Evolutionary conservation across 2,329 filamentous ascomycete genomes (phyloP).

Genomic region (Xylariomycetidae sp.): DNA sequence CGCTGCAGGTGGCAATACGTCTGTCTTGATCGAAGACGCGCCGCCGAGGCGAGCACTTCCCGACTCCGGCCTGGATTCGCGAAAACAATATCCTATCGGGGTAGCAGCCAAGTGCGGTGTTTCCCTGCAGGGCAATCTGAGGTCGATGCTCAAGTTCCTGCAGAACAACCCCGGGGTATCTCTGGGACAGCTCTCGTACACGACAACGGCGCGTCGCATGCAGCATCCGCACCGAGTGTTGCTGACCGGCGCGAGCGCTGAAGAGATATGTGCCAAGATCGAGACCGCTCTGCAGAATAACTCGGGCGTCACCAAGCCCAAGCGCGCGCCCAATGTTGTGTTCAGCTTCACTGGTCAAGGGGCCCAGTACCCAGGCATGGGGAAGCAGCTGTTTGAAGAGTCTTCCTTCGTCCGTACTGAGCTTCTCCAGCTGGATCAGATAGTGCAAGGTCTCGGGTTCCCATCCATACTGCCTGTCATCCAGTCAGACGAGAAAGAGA

Average conservation of each 20-base stretch:
- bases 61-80: conserved; percentile 1
- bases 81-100: conserved; percentile 9
- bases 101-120: conserved; percentile 10
- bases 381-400: conserved; percentile 9
- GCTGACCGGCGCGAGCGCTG: conserved; percentile 31
- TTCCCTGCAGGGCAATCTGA: conserved; percentile 7
- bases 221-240: conserved; percentile 38
- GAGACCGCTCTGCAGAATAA: conserved; percentile 26
- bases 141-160: conserved; percentile 7
- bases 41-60: neutral
- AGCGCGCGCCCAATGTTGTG: conserved; percentile 35
- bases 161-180: conserved; percentile 3
- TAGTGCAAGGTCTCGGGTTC: conserved; percentile 40
- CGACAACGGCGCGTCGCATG: conserved; percentile 14
- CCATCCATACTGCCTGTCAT: conserved; percentile 48
- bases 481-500: conserved; percentile 31
- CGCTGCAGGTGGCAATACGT: conserved; percentile 16
- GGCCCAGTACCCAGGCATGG: conserved; percentile 16
- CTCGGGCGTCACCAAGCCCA: conserved; percentile 36
- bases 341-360: conserved; percentile 23
- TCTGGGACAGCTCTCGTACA: conserved; percentile 14
- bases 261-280: conserved; percentile 34
- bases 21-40: conserved; percentile 14
- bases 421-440: conserved; percentile 48
- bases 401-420: conserved; percentile 27